Conservation (phyloP, 768 basidiomycete species). For the Lactarius evosmus region DNA sequence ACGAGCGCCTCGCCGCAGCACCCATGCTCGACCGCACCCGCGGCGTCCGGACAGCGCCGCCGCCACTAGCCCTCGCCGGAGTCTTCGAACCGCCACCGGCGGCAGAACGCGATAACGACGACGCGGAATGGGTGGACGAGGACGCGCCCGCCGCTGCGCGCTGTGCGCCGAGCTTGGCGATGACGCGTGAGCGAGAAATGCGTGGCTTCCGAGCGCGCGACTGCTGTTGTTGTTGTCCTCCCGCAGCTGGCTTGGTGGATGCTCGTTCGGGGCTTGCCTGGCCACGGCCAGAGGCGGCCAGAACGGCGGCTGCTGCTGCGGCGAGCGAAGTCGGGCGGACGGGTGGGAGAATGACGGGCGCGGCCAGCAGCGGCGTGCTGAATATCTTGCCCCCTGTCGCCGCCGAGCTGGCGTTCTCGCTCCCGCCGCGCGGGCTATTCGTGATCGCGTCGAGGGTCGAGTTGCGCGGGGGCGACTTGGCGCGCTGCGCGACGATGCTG, state of each 20-base stretch:
- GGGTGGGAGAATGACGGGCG: constrained; percentile 25
- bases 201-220: constrained; percentile 64
- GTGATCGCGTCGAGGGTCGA: constrained; percentile 36
- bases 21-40: constrained; percentile 50
- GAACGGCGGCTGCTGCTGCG: constrained; percentile 31
- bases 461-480: constrained; percentile 23
- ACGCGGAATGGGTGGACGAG: not conserved
- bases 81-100: constrained; percentile 21
- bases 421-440: constrained; percentile 33
- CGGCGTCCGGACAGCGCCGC: constrained; percentile 21
- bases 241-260: constrained; percentile 17
- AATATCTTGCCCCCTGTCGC: constrained; percentile 42
- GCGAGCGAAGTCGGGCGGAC: constrained; percentile 34
- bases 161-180: constrained; percentile 71
- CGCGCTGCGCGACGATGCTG: constrained; percentile 20
- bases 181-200: constrained; percentile 78
- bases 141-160: constrained; percentile 43
- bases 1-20: constrained; percentile 34
- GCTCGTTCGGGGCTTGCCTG: constrained; percentile 5
- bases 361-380: constrained; percentile 45
- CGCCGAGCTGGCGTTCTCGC: constrained; percentile 24
- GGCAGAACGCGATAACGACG: constrained; percentile 8
- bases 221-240: constrained; percentile 33
- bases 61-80: constrained; percentile 11
- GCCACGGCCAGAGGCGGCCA: constrained; percentile 14